These are phyloP conservation scores for Gossypium mustelinum DNA, from an alignment of 345 rosid genomes.

Conservation along the genomic window DNA sequence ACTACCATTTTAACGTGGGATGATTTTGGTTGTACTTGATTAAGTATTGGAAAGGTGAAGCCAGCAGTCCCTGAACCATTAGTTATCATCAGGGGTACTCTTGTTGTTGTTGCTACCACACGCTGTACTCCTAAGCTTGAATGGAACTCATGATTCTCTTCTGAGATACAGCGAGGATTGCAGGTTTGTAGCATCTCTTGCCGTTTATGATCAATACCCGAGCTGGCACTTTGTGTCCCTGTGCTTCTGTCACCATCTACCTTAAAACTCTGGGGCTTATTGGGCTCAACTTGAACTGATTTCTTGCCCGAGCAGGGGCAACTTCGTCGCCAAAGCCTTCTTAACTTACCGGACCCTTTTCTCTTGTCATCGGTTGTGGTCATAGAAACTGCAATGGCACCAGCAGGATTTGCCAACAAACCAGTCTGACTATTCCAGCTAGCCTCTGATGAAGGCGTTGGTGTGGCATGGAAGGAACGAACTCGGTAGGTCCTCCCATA, in stretches of 20 bases:
- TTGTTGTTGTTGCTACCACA: constrained; percentile 6
- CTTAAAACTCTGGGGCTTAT: constrained; percentile 15
- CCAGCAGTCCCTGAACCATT: constrained; percentile 15
- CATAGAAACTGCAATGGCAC: constrained; percentile 40
- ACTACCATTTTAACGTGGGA: constrained; percentile 3
- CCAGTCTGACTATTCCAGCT: constrained; percentile 95
- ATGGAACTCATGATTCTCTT: constrained; percentile 25
- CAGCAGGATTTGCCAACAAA: constrained; percentile 55
- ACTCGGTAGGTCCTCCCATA: constrained; percentile 36
- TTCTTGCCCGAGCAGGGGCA: constrained; percentile 72
- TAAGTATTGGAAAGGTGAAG: constrained; percentile 51
- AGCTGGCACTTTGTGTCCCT: background rate
- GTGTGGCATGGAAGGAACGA: constrained; percentile 49
- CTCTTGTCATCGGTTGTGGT: constrained; percentile 21
- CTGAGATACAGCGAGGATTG: constrained; percentile 20
- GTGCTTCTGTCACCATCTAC: background rate
- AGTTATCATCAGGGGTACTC: constrained; percentile 1
- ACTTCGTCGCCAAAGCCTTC: constrained; percentile 49
- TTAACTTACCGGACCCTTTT: background rate
- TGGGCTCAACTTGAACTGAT: constrained; percentile 67
- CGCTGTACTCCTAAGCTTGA: constrained; percentile 18
- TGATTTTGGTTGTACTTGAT: constrained; percentile 19
- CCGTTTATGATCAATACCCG: background rate
- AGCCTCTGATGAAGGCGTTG: constrained; percentile 77
- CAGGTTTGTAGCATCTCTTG: background rate